Evolutionary conservation across 768 basidiomycete genomes (phyloP), one percentile per base, ranked within the genome.

Genomic region (Agrocybe pediades): DNA sequence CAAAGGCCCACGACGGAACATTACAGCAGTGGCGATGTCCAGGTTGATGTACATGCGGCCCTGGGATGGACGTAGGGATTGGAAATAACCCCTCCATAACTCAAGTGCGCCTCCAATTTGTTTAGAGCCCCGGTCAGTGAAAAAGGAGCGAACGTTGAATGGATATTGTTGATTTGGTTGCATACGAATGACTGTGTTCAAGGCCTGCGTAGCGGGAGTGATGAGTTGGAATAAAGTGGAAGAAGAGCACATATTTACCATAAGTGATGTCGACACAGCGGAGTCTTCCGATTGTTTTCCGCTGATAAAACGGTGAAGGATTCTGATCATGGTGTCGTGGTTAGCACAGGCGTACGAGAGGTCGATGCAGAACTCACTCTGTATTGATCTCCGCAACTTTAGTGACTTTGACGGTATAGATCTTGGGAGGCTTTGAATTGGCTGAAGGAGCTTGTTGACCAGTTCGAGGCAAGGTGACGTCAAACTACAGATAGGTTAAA

Each of bases 41-140:
- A 93, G 74, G 52, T 93, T 93, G 57, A 92, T 72, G 19, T 91
- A 70, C 67, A 92, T 77, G 1, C 69, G 71, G 1, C 82, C 83
- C 15, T 84, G 77, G 0, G 83, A 80, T 1, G 90, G 89, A 5
- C 90, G 77, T 11, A 90, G 74, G 0, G 87, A 88, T 65, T 92
- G 91, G 71, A 92, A 92, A 54, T 89, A 93, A 0, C 90, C 90
- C 3, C 89, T 74, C 86, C 88, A 88, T 0, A 92, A 74, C 9
- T 83, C 78, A 1, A 92, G 71, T 0, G 90, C 90, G 0, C 64
- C 63, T 0, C 87, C 85, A 24, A 89, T 75, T 36, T 68, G 62
- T 51, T 69, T 76, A 9, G 73, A 78, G 49, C 82, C 87, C 1
- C 68, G 65, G n/a, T 77, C 64, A 0, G 87, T 87, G 66, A 87